Percentiles rank a stretch among this genome's conserved stretches.
Conservation (phyloP, 306 rosid species). For the Quercus alba region DNA sequence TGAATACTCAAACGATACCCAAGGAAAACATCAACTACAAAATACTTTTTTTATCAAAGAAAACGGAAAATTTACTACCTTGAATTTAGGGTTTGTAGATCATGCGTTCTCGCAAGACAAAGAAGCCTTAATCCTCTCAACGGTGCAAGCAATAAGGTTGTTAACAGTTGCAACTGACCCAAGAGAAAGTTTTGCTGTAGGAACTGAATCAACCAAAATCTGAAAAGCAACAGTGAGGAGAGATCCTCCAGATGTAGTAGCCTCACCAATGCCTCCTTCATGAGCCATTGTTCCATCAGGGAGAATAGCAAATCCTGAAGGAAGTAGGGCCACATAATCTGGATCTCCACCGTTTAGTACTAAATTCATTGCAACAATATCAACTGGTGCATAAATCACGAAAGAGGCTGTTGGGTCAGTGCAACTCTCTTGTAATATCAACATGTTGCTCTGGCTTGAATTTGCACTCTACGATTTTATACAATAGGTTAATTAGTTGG, state of each 20-base stretch:
- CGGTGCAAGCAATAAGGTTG: constrained; percentile 90
- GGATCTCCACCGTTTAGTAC: constrained; percentile 96
- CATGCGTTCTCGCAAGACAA: constrained; percentile 56
- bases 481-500: neutral
- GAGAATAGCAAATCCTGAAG: constrained; percentile 96
- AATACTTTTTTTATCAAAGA: neutral
- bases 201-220: constrained; percentile 89
- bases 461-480: constrained; percentile 64
- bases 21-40: too few species aligned
- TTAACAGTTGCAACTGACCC: constrained; percentile 96
- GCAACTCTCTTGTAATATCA: constrained; percentile 91
- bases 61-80: neutral
- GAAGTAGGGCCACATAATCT: constrained; percentile 89
- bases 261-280: constrained; percentile 39
- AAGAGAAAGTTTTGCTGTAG: constrained; percentile 87
- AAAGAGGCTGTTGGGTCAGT: constrained; percentile 72
- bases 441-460: constrained; percentile 98
- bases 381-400: constrained; percentile 91
- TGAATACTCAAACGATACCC: too few species aligned
- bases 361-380: constrained; percentile 81
- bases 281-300: constrained; percentile 57
- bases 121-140: constrained; percentile 86
- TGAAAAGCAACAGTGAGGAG: constrained; percentile 93
- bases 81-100: constrained; percentile 14
- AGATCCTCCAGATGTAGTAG: constrained; percentile 62